Evolutionary conservation across 2,329 filamentous ascomycete species (phyloP).

Genomic region (Aureobasidium pullulans): DNA sequence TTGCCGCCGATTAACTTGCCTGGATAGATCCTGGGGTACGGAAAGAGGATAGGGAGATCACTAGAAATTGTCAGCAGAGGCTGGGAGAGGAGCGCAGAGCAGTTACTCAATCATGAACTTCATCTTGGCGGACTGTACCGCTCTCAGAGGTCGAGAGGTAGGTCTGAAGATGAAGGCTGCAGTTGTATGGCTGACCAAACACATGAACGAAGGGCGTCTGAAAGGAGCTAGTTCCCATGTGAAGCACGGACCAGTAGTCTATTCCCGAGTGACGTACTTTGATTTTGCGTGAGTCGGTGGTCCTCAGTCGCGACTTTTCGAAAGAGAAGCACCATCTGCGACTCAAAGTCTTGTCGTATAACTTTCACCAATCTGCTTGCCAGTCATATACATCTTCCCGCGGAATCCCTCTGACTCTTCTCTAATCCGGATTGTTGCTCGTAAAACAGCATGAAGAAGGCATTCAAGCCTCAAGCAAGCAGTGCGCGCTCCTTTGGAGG

Average conservation of each 20-base stretch:
- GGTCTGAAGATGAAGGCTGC: neutral
- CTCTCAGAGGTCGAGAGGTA: neutral
- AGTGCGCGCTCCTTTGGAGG: conserved; percentile 51
- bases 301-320: neutral
- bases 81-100: neutral
- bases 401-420: too few relatives aligned
- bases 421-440: neutral
- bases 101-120: conserved; percentile 69
- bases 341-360: neutral
- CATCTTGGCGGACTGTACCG: conserved; percentile 46
- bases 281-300: neutral
- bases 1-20: conserved; percentile 23
- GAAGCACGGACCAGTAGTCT: neutral
- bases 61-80: conserved; percentile 28
- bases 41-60: conserved; percentile 63
- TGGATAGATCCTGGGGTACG: conserved; percentile 68
- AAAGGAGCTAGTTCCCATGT: neutral
- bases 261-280: neutral
- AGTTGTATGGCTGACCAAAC: conserved; percentile 8
- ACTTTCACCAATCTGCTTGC: neutral
- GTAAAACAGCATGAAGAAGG: conserved; percentile 37
- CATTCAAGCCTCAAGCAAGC: conserved; percentile 56
- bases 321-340: neutral
- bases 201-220: conserved; percentile 5
- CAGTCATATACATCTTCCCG: too few relatives aligned